phyloP scores from a whole-genome alignment of 2,329 filamentous ascomycete genomes.

The Paraconiothyrium brasiliense region DNA sequence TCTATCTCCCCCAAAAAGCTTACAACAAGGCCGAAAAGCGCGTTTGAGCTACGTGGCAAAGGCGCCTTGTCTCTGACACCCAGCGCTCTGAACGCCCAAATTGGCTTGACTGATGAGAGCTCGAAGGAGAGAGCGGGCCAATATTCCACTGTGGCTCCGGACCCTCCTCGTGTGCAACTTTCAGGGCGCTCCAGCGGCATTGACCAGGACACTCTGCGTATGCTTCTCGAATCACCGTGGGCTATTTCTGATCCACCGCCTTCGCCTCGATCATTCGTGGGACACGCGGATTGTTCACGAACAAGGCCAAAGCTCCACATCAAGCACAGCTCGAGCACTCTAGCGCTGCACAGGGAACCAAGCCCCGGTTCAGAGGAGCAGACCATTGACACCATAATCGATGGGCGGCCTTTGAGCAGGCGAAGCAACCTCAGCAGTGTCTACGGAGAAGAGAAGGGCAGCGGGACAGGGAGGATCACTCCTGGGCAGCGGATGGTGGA shows the following conservation, averaged over 20 bases:
- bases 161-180: not conserved
- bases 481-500: constrained; percentile 46
- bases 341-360: constrained; percentile 30
- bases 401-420: constrained; percentile 11
- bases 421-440: constrained; percentile 9
- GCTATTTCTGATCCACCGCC: constrained; percentile 13
- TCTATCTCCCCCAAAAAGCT: constrained; percentile 34
- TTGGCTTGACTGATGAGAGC: not conserved
- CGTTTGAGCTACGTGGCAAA: constrained; percentile 41
- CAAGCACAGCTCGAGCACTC: constrained; percentile 26
- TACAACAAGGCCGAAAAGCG: constrained; percentile 39
- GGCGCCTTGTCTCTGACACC: not conserved
- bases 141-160: not conserved
- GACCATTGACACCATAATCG: constrained; percentile 24
- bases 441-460: not conserved
- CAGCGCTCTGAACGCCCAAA: not conserved
- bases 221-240: constrained; percentile 22
- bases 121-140: not conserved
- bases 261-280: constrained; percentile 16
- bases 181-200: constrained; percentile 5
- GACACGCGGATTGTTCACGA: not conserved
- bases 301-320: constrained; percentile 12
- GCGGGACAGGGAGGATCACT: constrained; percentile 30
- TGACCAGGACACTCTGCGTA: constrained; percentile 20
- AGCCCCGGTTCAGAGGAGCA: constrained; percentile 22